Percentiles rank a stretch among this genome's conserved stretches.
Evolutionary conservation across 2,329 filamentous ascomycete species (phyloP).

Genomic region (Penicillium sp.): DNA sequence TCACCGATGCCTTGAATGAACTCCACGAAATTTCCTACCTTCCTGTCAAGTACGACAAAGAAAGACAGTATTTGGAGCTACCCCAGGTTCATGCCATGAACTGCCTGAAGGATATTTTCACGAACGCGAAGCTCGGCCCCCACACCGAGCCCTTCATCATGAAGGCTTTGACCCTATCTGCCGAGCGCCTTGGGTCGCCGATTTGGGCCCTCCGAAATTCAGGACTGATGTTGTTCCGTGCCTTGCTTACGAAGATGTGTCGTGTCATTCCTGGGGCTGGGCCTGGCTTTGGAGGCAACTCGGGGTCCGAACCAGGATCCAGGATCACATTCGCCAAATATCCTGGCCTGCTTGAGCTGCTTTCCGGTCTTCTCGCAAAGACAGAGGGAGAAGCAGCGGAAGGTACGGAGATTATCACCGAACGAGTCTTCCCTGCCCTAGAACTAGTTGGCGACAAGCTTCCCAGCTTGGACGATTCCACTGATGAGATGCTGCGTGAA

Average conservation of each 20-base stretch:
- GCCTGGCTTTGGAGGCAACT: constrained; percentile 47
- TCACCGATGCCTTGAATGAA: constrained; percentile 42
- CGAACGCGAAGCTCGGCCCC: constrained; percentile 69
- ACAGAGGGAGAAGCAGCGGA: constrained; percentile 20
- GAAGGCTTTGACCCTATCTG: constrained; percentile 72
- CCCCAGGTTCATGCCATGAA: constrained; percentile 95
- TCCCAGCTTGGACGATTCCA: constrained; percentile 32
- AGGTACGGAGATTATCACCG: constrained; percentile 37
- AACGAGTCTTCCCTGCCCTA: constrained; percentile 46
- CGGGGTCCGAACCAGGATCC: constrained; percentile 45
- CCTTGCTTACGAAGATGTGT: constrained; percentile 67
- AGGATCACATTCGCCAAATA: constrained; percentile 43
- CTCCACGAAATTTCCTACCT: constrained; percentile 39
- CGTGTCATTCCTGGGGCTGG: constrained; percentile 37
- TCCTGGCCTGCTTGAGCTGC: constrained; percentile 36
- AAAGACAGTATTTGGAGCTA: constrained; percentile 53
- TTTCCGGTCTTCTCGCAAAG: constrained; percentile 36
- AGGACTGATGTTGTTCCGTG: constrained; percentile 80
- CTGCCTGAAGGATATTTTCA: constrained; percentile 87
- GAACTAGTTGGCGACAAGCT: constrained; percentile 46
- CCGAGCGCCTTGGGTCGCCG: constrained; percentile 70
- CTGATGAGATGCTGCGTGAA: constrained; percentile 32
- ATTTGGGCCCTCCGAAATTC: constrained; percentile 96
- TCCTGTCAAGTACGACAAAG: constrained; percentile 28
- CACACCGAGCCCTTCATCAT: constrained; percentile 71